phyloP scores from a whole-genome alignment of 2,329 filamentous ascomycete species.

The Fusarium brachygibbosum region DNA sequence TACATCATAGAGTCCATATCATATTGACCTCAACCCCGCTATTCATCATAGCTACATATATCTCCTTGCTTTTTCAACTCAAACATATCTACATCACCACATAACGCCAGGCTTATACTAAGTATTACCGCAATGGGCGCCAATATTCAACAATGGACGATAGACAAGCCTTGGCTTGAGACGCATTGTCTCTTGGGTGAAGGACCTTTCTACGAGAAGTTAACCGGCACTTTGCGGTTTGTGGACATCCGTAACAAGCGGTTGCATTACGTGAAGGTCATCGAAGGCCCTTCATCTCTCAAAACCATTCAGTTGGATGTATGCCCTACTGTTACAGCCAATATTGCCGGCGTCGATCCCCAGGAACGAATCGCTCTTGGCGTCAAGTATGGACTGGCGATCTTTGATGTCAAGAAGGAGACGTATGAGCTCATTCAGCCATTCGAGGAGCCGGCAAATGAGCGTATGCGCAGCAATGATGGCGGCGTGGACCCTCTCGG shows the following conservation, averaged over 20 bases:
- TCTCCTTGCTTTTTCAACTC: neutral
- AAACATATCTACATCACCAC: neutral
- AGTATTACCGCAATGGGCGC: conserved; percentile 50
- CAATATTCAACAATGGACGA: conserved; percentile 63
- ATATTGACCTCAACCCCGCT: conserved; percentile 33
- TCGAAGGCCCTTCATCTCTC: conserved; percentile 72
- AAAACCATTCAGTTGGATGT: conserved; percentile 70
- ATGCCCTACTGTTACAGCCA: conserved; percentile 77
- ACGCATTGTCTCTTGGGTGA: conserved; percentile 78
- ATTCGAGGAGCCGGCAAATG: conserved; percentile 61
- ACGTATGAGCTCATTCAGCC: conserved; percentile 66
- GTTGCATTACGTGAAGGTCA: conserved; percentile 78
- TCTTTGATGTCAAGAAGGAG: conserved; percentile 74
- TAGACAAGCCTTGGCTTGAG: conserved; percentile 67
- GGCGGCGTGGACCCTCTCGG: conserved; percentile 84
- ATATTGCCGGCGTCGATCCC: conserved; percentile 77
- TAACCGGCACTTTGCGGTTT: conserved; percentile 76
- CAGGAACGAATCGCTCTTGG: conserved; percentile 78
- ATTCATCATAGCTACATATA: conserved; percentile 2
- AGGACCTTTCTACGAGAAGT: conserved; percentile 79
- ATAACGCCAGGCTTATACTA: neutral
- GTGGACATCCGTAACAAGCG: conserved; percentile 86
- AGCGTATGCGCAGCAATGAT: conserved; percentile 80
- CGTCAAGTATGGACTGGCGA: conserved; percentile 85
- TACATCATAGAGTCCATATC: conserved; percentile 26